Base-by-base conservation (phyloP, 176 grass and related monocot species). In the Coix lacrymajobi region DNA sequence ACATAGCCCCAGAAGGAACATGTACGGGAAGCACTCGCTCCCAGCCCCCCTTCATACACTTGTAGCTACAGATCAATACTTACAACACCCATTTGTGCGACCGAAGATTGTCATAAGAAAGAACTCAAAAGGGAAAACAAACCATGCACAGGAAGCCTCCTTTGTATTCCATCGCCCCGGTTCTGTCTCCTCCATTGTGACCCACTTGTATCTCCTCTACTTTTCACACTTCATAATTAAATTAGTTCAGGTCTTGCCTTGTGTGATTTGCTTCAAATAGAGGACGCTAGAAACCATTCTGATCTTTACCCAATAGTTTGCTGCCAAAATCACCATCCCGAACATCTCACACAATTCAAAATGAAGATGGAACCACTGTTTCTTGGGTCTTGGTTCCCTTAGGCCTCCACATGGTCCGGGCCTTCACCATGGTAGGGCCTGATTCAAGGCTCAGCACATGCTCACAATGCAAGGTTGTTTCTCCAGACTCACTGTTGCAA, bases 371-470 rank as follows among this genome's bases (percentile, higher is more conserved):
- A 66, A 60, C 69, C 11, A 57, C 16, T 37, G 34, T 83, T 51
- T 78, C 79, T 38, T 83, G 54, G 61, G 66, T 16, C 11, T 75
- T 65, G 43, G 79, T 75, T 41, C 38, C 51, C 83, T 98, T 98
- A 0, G 93, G 80, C 76, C 83, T 82, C 96, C 96, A 98, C 58
- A 81, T 82, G 29, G 96, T 95, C 63, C 92, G 80, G 28, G 82
- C 96, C 80, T 89, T 93, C 9, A 98, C 85, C 31, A 98, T 88
- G 38, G 80, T 89, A 20, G 78, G 84, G 22, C 96, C 96, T 41
- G 93, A 90, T 71, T 96, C 96, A 44, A 92, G 85, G 84, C 86
- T 88, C 58, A 98, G 92, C 65, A 91, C 32, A 88, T 98, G 96
- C 80, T 93, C 89, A 67, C 96, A 98, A 49, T 98, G 89, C 33